A percentile compares a stretch with the other conserved stretches of the same genome.
These are phyloP conservation scores for Diplodia intermedia DNA, from an alignment of 2,329 filamentous ascomycete genomes.

Conservation along the genomic window DNA sequence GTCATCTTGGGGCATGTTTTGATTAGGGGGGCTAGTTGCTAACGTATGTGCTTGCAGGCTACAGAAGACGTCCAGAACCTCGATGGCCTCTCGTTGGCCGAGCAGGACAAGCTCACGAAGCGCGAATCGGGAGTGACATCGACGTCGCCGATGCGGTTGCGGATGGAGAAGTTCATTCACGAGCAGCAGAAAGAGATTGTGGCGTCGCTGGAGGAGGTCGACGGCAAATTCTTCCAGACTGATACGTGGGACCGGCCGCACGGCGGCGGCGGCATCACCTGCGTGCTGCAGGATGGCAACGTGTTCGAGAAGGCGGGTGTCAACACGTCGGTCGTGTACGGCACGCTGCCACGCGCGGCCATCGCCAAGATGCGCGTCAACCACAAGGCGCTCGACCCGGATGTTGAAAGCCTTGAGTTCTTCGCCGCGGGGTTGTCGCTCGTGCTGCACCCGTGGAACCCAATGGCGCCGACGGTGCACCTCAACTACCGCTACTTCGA, in stretches of 20 bases:
- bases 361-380: conserved; percentile 92
- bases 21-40: background rate
- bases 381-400: conserved; percentile 83
- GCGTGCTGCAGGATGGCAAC: conserved; percentile 93
- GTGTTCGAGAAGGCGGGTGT: conserved; percentile 98
- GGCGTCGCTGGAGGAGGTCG: conserved; percentile 78
- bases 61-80: conserved; percentile 50
- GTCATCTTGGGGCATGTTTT: background rate
- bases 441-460: conserved; percentile 91
- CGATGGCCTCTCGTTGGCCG: conserved; percentile 76
- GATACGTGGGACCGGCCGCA: conserved; percentile 89
- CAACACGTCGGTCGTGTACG: conserved; percentile 94
- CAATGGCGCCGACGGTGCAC: conserved; percentile 96
- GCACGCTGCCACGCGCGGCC: conserved; percentile 82
- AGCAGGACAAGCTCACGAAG: conserved; percentile 82
- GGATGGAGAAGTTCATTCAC: conserved; percentile 97
- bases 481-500: conserved; percentile 99
- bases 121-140: conserved; percentile 76
- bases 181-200: conserved; percentile 91
- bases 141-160: conserved; percentile 91
- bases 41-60: background rate
- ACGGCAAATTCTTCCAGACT: conserved; percentile 79
- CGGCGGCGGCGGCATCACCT: conserved; percentile 92
- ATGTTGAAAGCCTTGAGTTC: conserved; percentile 86
- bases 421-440: conserved; percentile 93